A percentile compares a stretch with the other conserved stretches of the same genome.
Evolutionary conservation across 2,329 filamentous ascomycete species (phyloP).

Genomic region (Ophiostoma triangulosporum): DNA sequence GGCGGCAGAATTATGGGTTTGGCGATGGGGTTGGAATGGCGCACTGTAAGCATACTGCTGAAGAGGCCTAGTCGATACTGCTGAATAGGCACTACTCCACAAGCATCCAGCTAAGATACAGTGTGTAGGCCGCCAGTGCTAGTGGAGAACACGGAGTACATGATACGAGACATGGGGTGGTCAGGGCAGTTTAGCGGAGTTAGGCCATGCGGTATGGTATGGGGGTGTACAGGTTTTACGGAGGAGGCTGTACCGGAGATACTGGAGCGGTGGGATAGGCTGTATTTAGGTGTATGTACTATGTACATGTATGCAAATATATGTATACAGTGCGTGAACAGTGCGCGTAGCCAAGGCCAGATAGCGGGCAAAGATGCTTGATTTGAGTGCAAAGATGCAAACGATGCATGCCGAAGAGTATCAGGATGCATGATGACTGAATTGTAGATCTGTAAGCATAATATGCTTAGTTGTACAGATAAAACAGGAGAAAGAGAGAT

Average conservation of each 20-base stretch:
- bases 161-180: neutral
- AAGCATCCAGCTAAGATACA: neutral
- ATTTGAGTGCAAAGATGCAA: neutral
- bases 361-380: neutral
- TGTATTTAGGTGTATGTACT: no score
- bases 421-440: no score
- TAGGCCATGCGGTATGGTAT: no score
- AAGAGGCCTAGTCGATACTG: no score
- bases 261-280: neutral
- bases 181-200: no score
- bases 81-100: neutral
- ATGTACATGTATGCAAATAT: no score
- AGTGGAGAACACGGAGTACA: constrained; percentile 1
- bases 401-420: no score
- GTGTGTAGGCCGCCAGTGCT: neutral
- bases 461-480: no score
- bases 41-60: neutral
- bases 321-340: neutral
- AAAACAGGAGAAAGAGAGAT: no score
- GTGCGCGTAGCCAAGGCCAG: neutral
- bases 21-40: neutral
- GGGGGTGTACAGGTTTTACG: no score
- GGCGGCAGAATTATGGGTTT: constrained; percentile 4
- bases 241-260: neutral
- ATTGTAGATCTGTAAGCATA: no score